Conservation (phyloP, 2,329 filamentous ascomycete genomes). For the Fusarium tupiense region DNA sequence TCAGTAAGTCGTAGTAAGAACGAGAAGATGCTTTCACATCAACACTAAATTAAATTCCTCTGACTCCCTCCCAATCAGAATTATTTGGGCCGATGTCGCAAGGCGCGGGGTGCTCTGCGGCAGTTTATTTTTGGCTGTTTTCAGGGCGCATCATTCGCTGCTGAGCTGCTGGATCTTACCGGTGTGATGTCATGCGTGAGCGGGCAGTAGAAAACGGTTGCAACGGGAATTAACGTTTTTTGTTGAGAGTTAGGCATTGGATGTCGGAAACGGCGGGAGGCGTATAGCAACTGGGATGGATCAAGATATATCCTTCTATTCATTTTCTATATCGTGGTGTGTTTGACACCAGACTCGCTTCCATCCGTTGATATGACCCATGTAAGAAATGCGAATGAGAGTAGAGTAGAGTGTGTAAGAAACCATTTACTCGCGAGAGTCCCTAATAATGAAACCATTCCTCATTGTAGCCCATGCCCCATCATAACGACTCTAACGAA, state of each 20-base stretch:
- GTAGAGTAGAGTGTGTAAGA: constrained; percentile 29
- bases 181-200: constrained; percentile 32
- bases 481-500: neutral
- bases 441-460: constrained; percentile 6
- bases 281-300: neutral
- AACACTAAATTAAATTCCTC: neutral
- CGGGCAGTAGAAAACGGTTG: neutral
- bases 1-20: neutral
- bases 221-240: constrained; percentile 16
- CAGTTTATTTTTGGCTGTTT: constrained; percentile 14
- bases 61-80: constrained; percentile 13
- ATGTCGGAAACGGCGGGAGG: neutral
- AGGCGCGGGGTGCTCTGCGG: constrained; percentile 29
- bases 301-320: neutral
- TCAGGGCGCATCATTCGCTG: constrained; percentile 29
- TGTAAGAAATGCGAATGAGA: neutral
- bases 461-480: constrained; percentile 4
- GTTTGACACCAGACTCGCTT: neutral
- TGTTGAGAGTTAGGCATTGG: neutral
- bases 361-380: neutral
- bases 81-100: constrained; percentile 38
- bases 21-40: neutral
- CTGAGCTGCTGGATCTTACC: neutral
- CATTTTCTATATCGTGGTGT: neutral
- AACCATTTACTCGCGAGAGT: constrained; percentile 26